Evolutionary conservation across 2,329 filamentous ascomycete species (phyloP).

Genomic region (Alternaria longipes): DNA sequence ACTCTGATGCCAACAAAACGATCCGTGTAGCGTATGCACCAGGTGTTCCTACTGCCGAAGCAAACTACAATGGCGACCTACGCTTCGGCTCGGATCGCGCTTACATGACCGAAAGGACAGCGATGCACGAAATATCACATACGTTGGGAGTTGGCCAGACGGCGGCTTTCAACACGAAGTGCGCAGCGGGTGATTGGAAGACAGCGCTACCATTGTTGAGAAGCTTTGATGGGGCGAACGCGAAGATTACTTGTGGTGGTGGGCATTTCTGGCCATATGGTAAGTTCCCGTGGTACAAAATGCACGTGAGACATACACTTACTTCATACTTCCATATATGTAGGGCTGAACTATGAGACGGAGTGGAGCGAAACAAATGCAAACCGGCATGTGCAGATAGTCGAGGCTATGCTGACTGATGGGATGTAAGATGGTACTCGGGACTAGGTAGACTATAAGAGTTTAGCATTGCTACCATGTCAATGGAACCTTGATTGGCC

Average conservation of each 20-base stretch:
- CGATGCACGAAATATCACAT: conserved; percentile 49
- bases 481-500: neutral
- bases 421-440: conserved; percentile 31
- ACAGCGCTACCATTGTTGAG: conserved; percentile 44
- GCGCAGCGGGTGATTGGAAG: conserved; percentile 42
- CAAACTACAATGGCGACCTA: conserved; percentile 47
- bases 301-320: neutral
- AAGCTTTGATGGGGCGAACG: conserved; percentile 41
- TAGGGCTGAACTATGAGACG: conserved; percentile 44
- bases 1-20: conserved; percentile 35
- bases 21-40: conserved; percentile 44
- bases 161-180: conserved; percentile 41
- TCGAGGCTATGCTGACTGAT: conserved; percentile 47
- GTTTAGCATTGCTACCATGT: neutral
- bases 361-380: conserved; percentile 50
- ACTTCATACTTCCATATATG: neutral
- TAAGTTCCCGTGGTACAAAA: neutral
- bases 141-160: conserved; percentile 48
- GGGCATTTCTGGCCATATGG: conserved; percentile 48
- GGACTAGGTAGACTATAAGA: neutral
- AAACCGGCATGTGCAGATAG: conserved; percentile 45
- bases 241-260: conserved; percentile 47
- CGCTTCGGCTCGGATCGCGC: conserved; percentile 45
- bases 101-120: conserved; percentile 49
- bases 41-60: conserved; percentile 47